Evolutionary conservation across 768 basidiomycete genomes (phyloP), one percentile per base, ranked within the genome.

Genomic region (Mycena capillaripes): DNA sequence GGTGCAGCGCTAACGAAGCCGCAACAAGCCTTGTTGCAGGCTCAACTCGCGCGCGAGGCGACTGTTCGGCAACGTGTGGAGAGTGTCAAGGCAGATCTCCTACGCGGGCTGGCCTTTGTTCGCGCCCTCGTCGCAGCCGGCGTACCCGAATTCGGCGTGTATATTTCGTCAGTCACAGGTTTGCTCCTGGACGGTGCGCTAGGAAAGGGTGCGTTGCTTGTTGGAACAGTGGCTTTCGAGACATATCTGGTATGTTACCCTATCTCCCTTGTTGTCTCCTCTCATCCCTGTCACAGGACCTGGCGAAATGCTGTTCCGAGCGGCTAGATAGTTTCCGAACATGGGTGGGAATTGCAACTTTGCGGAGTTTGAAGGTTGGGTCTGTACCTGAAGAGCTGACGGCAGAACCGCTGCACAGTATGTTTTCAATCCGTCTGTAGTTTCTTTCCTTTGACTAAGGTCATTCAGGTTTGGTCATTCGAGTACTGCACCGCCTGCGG

Each of bases 401-500:
- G 44, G 89, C 88, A 0, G 97, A 99, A 78, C 89, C 89, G 0
- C 79, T 97, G 36, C 87, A 89, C 38, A 69, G 74, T 73, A 29
- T 42, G 66, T 70, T 79, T 92, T 92, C 75, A 73, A 89, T 80
- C 16, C 58, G 16, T 48, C 48, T 65, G 71, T 16, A 19, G 62
- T 66, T 34, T 55, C 30, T 19, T 46, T 27, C 21, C 36, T 23
- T 21, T 12, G 40, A 48, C 32, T 58, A 56, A 48, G 3, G 53
- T 58, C 38, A 23, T 19, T 76, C 42, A 97, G 97, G 86, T 8
- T 84, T 98, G 36, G 86, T 97, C 29, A 84, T 95, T 55, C 94
- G 98, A 30, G 91, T 99, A 1, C 85, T 99, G 2, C 94, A 97
- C 79, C 91, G 95, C 23, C 80, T 99, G 0, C 91, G 94, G 23